Evolutionary conservation across 192 early-diverging fungal species (phyloP), one percentile per base, ranked within the genome.

Genomic region (Coemansia sp.): DNA sequence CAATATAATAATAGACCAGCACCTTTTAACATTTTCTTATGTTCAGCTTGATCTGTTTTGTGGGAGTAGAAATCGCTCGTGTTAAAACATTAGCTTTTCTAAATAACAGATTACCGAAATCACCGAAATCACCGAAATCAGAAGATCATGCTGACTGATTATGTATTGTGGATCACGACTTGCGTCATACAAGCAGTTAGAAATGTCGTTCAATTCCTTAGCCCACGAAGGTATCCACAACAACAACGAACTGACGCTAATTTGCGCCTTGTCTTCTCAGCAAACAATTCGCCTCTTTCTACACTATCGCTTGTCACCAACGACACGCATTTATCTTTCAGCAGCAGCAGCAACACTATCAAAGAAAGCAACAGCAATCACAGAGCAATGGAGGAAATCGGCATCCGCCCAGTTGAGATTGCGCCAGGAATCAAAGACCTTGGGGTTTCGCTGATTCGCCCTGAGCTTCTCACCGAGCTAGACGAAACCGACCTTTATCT

Each of bases 401-500:
- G 79, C 48, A 68, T 81, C 47, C 79, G 70, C 56, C 73, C 79
- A 12, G 70, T 72, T 44, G 79, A 81, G 53, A 48, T 76, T 59
- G 70, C 74, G 13, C 70, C 79, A 9, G 79, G 79, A 69, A 76
- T 81, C 73, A 80, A 80, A 63, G 79, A 81, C 62, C 67, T 81
- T 2, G 79, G 79, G 4, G 70, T 81, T 15, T 81, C 79, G 68
- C 73, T 81, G 23, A 71, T 81, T 62, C 72, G 73, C 16, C 79
- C 79, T 11, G 79, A 81, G 48, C 61, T 81, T 11, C 70, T 81
- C 9, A 53, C 73, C 56, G 70, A 73, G 42, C 69, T 81, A 8
- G 73, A 75, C 44, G 93, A 94, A 71, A 85, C 88, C 43, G 97
- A 99, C 79, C 77, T 95, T 48, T 99, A 99, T 77, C 91, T 92